A percentile compares a stretch with the other conserved stretches of the same genome.
Conservation (phyloP, 2,329 filamentous ascomycete species). For the Sarocladiaceae sp. region DNA sequence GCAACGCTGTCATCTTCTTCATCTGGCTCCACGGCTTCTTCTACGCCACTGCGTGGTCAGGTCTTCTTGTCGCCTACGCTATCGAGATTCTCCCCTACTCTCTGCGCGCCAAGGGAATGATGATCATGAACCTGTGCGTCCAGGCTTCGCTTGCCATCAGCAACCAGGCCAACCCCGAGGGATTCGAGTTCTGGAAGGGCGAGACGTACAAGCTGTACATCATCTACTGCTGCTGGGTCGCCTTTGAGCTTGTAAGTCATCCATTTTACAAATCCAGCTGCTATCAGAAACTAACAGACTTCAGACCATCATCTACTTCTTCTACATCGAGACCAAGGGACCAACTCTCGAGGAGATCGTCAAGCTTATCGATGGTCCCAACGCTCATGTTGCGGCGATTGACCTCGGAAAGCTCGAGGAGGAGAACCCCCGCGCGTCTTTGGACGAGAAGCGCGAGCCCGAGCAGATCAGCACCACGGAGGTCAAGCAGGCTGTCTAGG, state of each 20-base stretch:
- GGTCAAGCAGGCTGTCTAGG: background rate
- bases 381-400: conserved; percentile 40
- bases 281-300: background rate
- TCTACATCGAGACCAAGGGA: conserved; percentile 55
- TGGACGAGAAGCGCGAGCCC: conserved; percentile 3
- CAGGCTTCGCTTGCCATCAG: conserved; percentile 13
- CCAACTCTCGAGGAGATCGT: conserved; percentile 61
- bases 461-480: background rate
- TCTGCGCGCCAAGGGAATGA: conserved; percentile 19
- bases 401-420: conserved; percentile 40
- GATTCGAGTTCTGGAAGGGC: conserved; percentile 15
- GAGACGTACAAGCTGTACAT: conserved; percentile 11
- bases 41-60: conserved; percentile 20
- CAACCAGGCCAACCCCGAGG: conserved; percentile 17
- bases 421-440: conserved; percentile 20
- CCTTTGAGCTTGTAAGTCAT: background rate
- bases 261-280: background rate
- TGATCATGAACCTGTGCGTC: conserved; percentile 16
- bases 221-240: conserved; percentile 11
- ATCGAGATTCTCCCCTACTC: conserved; percentile 22
- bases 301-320: conserved; percentile 40
- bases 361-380: conserved; percentile 59
- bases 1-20: conserved; percentile 43
- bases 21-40: conserved; percentile 40
- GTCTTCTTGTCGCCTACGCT: conserved; percentile 18